Base-by-base conservation (phyloP, 768 basidiomycete genomes). In the Termitomyces sp. region DNA sequence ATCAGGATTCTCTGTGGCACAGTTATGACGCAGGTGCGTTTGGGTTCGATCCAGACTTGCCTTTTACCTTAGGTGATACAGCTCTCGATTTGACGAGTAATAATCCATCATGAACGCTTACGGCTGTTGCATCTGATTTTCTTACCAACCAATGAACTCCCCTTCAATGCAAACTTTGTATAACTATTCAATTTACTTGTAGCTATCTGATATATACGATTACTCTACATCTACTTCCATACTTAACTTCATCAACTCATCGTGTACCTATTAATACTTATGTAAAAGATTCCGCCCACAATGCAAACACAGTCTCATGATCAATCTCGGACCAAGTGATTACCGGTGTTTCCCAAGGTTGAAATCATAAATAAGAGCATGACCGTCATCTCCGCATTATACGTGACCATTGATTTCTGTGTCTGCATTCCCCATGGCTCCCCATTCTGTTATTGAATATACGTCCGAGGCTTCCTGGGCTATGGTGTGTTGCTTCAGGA, bases 381-480 rank as follows among this genome's bases (percentile, higher is more conserved):
- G 33, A 25, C 44, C 27, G 15, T n/a, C n/a, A n/a, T 32, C 42
- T 29, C 46, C 33, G 25, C 50, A 54, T 38, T 32, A 49, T 44
- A 33, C 38, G 20, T n/a, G n/a, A n/a, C n/a, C n/a, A 9, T 9
- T 59, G 33, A 52, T 31, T 32, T n/a, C 35, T 43, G 50, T 35
- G 25, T 29, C 22, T 41, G 50, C 20, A 40, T 36, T 22, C 35
- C 49, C 43, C 50, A 87, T 88, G 89, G 63, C 75, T 31, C 66
- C 75, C 50, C 92, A 93, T 65, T 88, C 90, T 40, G 76, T 93
- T 52, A 77, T 84, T 56, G 81, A 87, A 53, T 83, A 88, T 63
- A 94, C 89, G 23, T 92, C 91, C 1, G 79, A 88, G 62, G 83
- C 89, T 31, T 89, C 91, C 61, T 95, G 92, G 92, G 85, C 89